phyloP scores from a whole-genome alignment of 164 flowering plant species.

The Vitis cinerea region DNA sequence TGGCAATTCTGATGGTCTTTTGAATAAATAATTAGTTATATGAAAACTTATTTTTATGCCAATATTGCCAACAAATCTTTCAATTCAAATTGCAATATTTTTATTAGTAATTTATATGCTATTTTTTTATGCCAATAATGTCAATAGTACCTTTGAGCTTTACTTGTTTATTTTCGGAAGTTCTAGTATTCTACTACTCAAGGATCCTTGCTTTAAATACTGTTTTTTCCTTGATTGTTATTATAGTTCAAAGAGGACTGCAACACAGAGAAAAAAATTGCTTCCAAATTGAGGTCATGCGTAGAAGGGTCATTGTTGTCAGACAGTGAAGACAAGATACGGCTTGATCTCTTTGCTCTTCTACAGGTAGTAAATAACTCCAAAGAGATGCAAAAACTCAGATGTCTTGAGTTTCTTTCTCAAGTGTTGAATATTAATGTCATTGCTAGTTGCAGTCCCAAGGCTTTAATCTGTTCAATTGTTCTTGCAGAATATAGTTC shows the following conservation, averaged over 20 bases:
- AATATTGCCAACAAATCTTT: too few relatives aligned
- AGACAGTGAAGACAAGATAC: conserved; percentile 61
- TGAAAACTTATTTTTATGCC: too few relatives aligned
- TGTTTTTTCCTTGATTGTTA: background rate
- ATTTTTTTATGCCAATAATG: too few relatives aligned
- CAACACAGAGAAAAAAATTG: conserved; percentile 88
- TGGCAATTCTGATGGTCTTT: too few relatives aligned
- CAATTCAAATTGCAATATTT: too few relatives aligned
- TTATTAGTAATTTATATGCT: too few relatives aligned
- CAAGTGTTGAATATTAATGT: background rate
- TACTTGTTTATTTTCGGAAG: too few relatives aligned
- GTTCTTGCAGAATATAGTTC: conserved; percentile 79
- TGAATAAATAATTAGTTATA: too few relatives aligned
- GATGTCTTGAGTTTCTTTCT: conserved; percentile 1
- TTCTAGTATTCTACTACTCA: too few relatives aligned
- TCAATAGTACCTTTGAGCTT: too few relatives aligned
- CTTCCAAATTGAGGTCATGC: conserved; percentile 61
- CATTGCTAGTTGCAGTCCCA: background rate
- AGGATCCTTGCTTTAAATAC: background rate
- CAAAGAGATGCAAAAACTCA: background rate
- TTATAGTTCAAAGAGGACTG: conserved; percentile 88
- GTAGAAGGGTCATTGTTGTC: conserved; percentile 45
- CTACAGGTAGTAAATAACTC: conserved; percentile 45
- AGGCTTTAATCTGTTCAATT: conserved; percentile 16
- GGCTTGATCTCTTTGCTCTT: conserved; percentile 71